Conservation (phyloP, 768 basidiomycete species). For the Rubroboletus pulcherrimus region DNA sequence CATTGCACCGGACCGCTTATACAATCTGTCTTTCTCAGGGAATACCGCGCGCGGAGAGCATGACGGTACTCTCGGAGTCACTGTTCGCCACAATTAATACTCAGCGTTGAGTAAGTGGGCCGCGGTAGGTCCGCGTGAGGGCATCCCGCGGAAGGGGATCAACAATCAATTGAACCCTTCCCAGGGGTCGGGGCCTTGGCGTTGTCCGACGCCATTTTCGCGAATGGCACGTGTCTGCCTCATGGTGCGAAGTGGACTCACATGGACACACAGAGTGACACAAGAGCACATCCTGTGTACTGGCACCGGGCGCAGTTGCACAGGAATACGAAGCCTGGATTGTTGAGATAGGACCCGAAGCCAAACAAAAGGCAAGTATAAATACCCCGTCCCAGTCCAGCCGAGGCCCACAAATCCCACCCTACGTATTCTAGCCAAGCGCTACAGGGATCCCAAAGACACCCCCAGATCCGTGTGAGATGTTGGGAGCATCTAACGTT, state of each 20-base stretch:
- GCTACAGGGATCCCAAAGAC: background rate
- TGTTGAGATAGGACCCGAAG: background rate
- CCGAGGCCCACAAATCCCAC: background rate
- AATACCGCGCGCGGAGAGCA: no score
- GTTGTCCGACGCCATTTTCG: no score
- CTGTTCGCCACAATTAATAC: background rate
- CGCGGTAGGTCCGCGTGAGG: background rate
- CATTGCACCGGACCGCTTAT: background rate
- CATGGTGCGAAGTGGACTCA: background rate
- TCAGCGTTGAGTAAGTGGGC: background rate
- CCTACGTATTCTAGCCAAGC: background rate
- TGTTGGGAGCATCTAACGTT: no score
- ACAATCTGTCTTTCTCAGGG: background rate
- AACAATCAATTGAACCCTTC: background rate
- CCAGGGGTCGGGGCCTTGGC: background rate
- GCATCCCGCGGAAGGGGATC: no score
- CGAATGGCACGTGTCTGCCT: background rate
- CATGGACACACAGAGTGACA: background rate
- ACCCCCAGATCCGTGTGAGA: background rate
- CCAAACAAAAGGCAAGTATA: background rate
- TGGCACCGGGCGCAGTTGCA: constrained; percentile 3
- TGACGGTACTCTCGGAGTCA: background rate
- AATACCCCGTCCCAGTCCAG: background rate
- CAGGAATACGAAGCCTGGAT: constrained; percentile 1
- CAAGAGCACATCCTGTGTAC: background rate